Evolutionary conservation across 2,329 filamentous ascomycete species (phyloP).

Genomic region (Simplicillium aogashimaense): DNA sequence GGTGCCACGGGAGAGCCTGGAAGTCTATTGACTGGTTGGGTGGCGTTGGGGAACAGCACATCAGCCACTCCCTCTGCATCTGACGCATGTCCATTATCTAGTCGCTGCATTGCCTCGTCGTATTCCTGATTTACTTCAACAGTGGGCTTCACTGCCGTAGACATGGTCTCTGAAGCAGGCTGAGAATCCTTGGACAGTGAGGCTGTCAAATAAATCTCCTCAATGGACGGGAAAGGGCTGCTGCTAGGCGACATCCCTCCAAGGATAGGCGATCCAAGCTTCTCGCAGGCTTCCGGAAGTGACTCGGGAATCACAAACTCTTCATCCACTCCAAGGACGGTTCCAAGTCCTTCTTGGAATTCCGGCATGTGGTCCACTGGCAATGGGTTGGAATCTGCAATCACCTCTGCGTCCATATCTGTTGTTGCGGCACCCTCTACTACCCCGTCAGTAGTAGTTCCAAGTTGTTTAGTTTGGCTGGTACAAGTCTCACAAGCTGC

Average conservation of each 20-base stretch:
- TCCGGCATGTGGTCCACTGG: too few species aligned
- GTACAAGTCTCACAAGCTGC: background rate
- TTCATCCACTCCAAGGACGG: too few species aligned
- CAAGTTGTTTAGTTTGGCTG: background rate
- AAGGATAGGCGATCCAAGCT: background rate
- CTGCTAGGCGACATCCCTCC: constrained; percentile 12
- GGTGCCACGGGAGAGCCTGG: constrained; percentile 7
- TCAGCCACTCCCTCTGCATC: constrained; percentile 15
- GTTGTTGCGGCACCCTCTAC: constrained; percentile 5
- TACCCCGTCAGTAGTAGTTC: constrained; percentile 9
- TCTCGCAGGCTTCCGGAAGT: constrained; percentile 7
- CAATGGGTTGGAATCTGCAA: too few species aligned
- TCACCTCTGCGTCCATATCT: background rate
- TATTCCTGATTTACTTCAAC: constrained; percentile 24
- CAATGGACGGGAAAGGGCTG: constrained; percentile 22
- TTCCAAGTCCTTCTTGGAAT: too few species aligned
- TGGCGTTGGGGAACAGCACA: constrained; percentile 21
- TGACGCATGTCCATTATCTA: constrained; percentile 24
- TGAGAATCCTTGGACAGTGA: constrained; percentile 21
- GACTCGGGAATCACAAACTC: constrained; percentile 11
- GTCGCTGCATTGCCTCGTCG: constrained; percentile 31
- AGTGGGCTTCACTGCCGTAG: constrained; percentile 14
- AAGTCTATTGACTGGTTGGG: constrained; percentile 14
- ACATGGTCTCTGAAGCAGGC: constrained; percentile 14
- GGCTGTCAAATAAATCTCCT: constrained; percentile 31